These are phyloP conservation scores for Sarocladium kiliense DNA, from an alignment of 2,329 filamentous ascomycete genomes.

Conservation along the genomic window DNA sequence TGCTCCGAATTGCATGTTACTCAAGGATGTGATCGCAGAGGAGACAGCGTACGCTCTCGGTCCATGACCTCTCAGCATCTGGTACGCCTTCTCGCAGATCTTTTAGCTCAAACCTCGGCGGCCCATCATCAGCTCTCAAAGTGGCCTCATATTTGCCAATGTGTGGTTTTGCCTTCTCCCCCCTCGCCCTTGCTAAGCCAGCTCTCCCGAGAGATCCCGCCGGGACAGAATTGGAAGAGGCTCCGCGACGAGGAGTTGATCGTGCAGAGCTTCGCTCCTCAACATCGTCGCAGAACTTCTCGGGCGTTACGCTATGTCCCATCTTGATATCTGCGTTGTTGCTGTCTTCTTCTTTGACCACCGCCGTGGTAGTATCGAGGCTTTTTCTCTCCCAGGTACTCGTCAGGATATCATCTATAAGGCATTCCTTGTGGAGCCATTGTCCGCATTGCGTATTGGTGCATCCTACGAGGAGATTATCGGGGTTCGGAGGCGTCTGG, in stretches of 20 bases:
- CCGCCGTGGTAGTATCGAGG: conserved; percentile 12
- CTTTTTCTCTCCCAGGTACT: conserved; percentile 1
- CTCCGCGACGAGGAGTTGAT: not conserved
- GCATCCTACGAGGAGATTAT: conserved; percentile 55
- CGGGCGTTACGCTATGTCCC: not conserved
- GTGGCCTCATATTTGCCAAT: conserved; percentile 46
- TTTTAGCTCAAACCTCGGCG: conserved; percentile 44
- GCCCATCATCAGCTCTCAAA: conserved; percentile 41
- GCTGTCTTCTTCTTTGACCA: conserved; percentile 8
- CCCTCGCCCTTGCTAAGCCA: not conserved
- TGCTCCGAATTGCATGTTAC: too few species aligned
- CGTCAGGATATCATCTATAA: conserved; percentile 49
- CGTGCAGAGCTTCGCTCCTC: conserved; percentile 6
- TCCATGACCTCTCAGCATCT: conserved; percentile 49
- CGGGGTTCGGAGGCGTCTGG: conserved; percentile 55
- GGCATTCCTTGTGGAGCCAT: conserved; percentile 61
- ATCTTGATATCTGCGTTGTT: not conserved
- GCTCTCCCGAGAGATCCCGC: not conserved
- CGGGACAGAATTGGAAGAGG: not conserved
- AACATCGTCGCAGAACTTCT: not conserved
- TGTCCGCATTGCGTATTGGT: conserved; percentile 47
- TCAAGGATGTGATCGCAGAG: conserved; percentile 44
- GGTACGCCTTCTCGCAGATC: conserved; percentile 43
- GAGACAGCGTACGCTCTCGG: conserved; percentile 43
- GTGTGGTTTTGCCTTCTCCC: conserved; percentile 31